phyloP scores from a whole-genome alignment of 1,139 yeast species.

The Candida smagusa region DNA sequence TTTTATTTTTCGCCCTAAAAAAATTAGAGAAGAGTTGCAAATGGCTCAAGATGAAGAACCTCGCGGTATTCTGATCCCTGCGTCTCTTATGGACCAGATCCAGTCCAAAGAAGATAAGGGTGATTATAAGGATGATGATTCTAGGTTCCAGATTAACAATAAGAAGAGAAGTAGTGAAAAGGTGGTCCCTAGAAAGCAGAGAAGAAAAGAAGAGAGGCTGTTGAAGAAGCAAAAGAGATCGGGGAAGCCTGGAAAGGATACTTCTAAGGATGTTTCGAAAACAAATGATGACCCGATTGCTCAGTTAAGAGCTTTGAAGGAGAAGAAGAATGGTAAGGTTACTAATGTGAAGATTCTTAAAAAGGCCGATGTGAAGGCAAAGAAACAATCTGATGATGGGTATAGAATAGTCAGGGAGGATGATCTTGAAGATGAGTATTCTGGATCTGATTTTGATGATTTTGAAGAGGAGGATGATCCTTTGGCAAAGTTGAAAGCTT shows the following conservation, averaged over 20 bases:
- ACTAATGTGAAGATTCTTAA: slow-evolving; percentile 23
- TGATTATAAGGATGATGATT: slow-evolving; percentile 38
- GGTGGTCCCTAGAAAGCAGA: slow-evolving; percentile 48
- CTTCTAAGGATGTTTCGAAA: slow-evolving; percentile 3
- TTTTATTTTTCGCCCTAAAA: background rate
- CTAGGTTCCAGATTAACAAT: slow-evolving; percentile 24
- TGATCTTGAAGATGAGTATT: slow-evolving; percentile 14
- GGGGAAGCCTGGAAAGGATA: background rate
- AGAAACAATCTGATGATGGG: slow-evolving; percentile 18
- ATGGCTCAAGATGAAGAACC: background rate
- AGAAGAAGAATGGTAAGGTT: slow-evolving; percentile 10
- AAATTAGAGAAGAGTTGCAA: background rate
- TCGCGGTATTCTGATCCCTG: slow-evolving; percentile 61
- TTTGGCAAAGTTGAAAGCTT: slow-evolving; percentile 15
- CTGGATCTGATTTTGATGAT: slow-evolving; percentile 11
- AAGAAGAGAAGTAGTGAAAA: slow-evolving; percentile 26
- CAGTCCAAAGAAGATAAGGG: slow-evolving; percentile 43
- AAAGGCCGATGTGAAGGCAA: slow-evolving; percentile 10
- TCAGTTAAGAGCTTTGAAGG: slow-evolving; percentile 18
- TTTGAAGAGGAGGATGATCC: slow-evolving; percentile 12
- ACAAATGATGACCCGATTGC: slow-evolving; percentile 12
- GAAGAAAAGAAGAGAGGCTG: slow-evolving; percentile 53
- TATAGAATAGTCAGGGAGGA: slow-evolving; percentile 28
- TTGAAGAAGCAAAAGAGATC: slow-evolving; percentile 44
- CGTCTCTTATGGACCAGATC: slow-evolving; percentile 62